phyloP scores from a whole-genome alignment of 495 filamentous ascomycete genomes.

The Xylaria flabelliformis region DNA sequence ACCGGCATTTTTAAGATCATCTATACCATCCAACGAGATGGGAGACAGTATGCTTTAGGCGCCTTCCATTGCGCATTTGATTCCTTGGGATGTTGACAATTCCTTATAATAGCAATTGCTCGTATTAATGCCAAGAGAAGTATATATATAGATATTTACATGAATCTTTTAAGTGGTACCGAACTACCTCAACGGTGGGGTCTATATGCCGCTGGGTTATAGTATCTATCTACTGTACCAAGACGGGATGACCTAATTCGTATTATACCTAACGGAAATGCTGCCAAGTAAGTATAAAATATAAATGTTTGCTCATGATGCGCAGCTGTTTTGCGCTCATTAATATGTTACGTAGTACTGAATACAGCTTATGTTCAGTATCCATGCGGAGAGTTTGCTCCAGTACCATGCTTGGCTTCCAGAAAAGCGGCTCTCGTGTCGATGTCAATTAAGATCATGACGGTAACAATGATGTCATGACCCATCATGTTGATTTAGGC shows the following conservation, averaged over 20 bases:
- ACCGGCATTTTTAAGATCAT: not conserved
- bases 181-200: not conserved
- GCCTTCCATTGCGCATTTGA: not conserved
- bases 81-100: not conserved
- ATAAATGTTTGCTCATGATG: not conserved
- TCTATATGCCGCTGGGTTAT: not conserved
- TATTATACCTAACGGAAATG: not conserved
- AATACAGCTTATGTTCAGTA: not conserved
- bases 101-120: not conserved
- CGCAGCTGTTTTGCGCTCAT: not conserved
- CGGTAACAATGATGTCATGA: conserved; percentile 27
- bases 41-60: not conserved
- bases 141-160: too few relatives aligned
- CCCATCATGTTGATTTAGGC: not conserved
- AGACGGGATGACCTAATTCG: not conserved
- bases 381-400: conserved; percentile 20
- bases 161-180: too few relatives aligned
- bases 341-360: not conserved
- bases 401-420: conserved; percentile 7
- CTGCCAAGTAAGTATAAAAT: not conserved
- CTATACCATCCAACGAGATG: not conserved
- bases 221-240: not conserved
- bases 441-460: conserved; percentile 17
- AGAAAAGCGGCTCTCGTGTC: conserved; percentile 13
- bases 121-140: not conserved